Evolutionary conservation across 805 yeast genomes (phyloP).

Genomic region (Saccharomycopsis guyanensis): DNA sequence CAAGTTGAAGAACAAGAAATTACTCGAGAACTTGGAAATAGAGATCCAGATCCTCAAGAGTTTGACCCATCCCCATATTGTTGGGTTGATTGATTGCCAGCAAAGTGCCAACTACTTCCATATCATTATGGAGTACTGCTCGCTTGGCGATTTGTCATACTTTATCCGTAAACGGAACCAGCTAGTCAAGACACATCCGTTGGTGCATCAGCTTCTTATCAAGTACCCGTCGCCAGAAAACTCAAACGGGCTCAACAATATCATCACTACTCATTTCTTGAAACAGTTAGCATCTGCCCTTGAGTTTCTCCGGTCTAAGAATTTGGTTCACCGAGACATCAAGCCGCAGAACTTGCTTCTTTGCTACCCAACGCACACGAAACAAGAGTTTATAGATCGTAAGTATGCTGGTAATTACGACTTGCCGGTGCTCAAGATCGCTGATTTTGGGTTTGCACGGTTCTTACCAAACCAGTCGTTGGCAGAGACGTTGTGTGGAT

Average conservation of each 20-base stretch:
- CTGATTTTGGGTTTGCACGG: slow-evolving; percentile 97
- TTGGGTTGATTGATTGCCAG: slow-evolving; percentile 73
- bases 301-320: slow-evolving; percentile 69
- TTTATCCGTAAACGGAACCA: slow-evolving; percentile 74
- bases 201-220: slow-evolving; percentile 65
- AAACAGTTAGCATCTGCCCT: slow-evolving; percentile 84
- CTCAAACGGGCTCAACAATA: slow-evolving; percentile 72
- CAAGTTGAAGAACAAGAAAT: slow-evolving; percentile 75
- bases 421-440: slow-evolving; percentile 83
- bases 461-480: slow-evolving; percentile 86
- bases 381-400: slow-evolving; percentile 45
- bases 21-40: slow-evolving; percentile 83
- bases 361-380: slow-evolving; percentile 72
- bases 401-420: slow-evolving; percentile 76
- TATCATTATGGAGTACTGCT: slow-evolving; percentile 92
- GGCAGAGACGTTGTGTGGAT: slow-evolving; percentile 97
- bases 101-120: slow-evolving; percentile 76
- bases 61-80: slow-evolving; percentile 89
- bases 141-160: slow-evolving; percentile 87
- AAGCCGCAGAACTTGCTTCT: slow-evolving; percentile 85
- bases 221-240: slow-evolving; percentile 78
- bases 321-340: slow-evolving; percentile 89
- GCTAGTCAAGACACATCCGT: slow-evolving; percentile 66
- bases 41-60: slow-evolving; percentile 86
- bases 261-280: slow-evolving; percentile 72